Percentiles rank a stretch among this genome's conserved stretches.
These are phyloP conservation scores for Corymbia maculata DNA, from an alignment of 345 rosid genomes.

Conservation along the genomic window DNA sequence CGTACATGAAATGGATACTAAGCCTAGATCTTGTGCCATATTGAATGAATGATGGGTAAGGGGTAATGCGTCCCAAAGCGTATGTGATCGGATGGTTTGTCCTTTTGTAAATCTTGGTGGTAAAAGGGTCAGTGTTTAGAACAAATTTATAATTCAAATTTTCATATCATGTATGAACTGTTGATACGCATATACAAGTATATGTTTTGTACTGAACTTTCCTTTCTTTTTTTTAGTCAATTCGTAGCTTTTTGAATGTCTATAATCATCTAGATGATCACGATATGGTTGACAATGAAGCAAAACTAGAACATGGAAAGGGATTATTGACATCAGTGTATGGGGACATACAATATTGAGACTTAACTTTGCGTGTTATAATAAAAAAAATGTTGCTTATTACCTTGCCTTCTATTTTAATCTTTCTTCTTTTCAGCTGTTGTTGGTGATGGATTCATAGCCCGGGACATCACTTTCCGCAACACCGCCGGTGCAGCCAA, in stretches of 20 bases:
- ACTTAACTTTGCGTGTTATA: background rate
- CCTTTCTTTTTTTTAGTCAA: too few relatives aligned
- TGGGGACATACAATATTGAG: background rate
- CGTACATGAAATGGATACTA: too few relatives aligned
- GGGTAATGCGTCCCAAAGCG: background rate
- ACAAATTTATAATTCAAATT: too few relatives aligned
- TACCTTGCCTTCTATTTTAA: background rate
- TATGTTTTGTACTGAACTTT: too few relatives aligned
- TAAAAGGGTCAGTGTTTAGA: background rate
- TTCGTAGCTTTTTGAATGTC: background rate
- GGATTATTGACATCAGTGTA: background rate
- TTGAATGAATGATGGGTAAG: too few relatives aligned
- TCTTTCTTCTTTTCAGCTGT: conserved; percentile 28
- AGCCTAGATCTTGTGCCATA: background rate
- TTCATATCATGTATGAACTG: background rate
- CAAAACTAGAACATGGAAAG: background rate
- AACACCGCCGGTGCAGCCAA: conserved; percentile 63
- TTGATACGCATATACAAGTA: background rate
- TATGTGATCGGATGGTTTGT: background rate
- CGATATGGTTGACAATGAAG: background rate
- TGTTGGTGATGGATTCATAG: conserved; percentile 53
- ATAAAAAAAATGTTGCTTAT: background rate
- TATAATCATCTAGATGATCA: background rate
- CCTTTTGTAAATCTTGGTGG: background rate
- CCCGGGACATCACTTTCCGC: conserved; percentile 48